Evolutionary conservation across 73 alveolate species (phyloP).

Genomic region (Effrenium voratum): DNA sequence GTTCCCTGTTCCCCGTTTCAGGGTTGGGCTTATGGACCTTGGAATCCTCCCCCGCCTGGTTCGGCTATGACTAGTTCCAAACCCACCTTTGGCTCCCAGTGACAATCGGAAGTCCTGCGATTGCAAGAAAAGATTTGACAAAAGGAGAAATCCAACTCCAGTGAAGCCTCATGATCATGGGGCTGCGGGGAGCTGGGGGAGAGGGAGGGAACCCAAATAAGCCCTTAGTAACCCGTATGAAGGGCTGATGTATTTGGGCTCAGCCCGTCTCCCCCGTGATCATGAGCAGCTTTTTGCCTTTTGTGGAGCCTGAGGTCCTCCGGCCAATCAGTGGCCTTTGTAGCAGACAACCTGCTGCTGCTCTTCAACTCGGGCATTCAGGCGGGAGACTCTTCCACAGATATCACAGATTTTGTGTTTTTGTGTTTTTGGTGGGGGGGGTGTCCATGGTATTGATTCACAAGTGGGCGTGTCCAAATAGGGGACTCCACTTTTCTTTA

Average conservation of each 20-base stretch:
- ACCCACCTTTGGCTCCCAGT: too few relatives aligned
- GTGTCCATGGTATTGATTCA: not conserved
- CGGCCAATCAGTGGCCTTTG: not conserved
- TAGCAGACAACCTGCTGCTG: slow-evolving; percentile 48
- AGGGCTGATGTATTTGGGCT: not conserved
- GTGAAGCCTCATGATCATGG: too few relatives aligned
- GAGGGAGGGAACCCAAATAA: not conserved
- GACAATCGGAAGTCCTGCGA: too few relatives aligned
- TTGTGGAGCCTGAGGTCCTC: not conserved
- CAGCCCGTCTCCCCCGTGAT: not conserved
- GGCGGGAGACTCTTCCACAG: too few relatives aligned
- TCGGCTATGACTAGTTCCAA: too few relatives aligned
- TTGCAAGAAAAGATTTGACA: too few relatives aligned
- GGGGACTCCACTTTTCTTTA: not conserved
- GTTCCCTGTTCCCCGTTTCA: too few relatives aligned
- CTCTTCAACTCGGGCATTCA: slow-evolving; percentile 25
- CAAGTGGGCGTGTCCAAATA: not conserved
- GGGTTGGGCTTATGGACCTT: too few relatives aligned
- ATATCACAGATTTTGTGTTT: too few relatives aligned
- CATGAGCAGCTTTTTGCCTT: not conserved
- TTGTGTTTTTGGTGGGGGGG: not conserved
- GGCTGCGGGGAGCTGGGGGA: too few relatives aligned
- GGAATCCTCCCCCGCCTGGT: too few relatives aligned
- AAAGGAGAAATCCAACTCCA: too few relatives aligned
- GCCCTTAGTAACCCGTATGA: not conserved